These are phyloP conservation scores for Eutrema salsugineum DNA, from an alignment of 441 rosid genomes.

Conservation along the genomic window DNA sequence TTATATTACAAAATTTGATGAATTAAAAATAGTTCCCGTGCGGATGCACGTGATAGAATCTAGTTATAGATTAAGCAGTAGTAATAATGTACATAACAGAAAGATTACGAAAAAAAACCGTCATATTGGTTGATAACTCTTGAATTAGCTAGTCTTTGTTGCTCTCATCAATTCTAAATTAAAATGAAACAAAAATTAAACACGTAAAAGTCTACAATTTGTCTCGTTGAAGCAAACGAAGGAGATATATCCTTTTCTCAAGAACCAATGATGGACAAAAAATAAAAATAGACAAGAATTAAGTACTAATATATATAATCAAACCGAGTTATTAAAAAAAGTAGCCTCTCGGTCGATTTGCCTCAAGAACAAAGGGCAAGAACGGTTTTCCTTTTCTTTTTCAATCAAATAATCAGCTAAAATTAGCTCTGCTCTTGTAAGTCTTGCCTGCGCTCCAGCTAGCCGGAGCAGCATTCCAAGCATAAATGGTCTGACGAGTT, in stretches of 20 bases:
- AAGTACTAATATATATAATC: not conserved
- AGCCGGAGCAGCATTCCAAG: constrained; percentile 59
- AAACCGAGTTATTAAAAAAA: not conserved
- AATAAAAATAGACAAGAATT: not conserved
- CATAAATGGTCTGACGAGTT: constrained; percentile 49
- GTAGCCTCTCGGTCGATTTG: not conserved
- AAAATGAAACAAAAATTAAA: not conserved
- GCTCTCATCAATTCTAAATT: not conserved
- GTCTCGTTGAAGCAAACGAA: not conserved
- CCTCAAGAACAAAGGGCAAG: constrained; percentile 5
- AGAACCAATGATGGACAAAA: not conserved
- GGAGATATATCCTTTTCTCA: not conserved
- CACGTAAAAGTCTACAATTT: not conserved
- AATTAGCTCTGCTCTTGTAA: constrained; percentile 48
- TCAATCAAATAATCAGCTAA: constrained; percentile 33
- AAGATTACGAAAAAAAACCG: no score
- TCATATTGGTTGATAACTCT: not conserved
- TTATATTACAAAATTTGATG: no score
- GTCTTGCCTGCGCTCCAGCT: constrained; percentile 59
- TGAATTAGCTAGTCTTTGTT: no score
- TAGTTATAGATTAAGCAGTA: not conserved
- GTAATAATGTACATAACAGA: not conserved
- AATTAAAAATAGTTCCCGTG: no score
- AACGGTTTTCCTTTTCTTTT: no score
- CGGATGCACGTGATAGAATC: no score